Percentiles rank a stretch among this genome's conserved stretches.
phyloP scores from a whole-genome alignment of 495 filamentous ascomycete species.

The Aspergillus cavernicola region DNA sequence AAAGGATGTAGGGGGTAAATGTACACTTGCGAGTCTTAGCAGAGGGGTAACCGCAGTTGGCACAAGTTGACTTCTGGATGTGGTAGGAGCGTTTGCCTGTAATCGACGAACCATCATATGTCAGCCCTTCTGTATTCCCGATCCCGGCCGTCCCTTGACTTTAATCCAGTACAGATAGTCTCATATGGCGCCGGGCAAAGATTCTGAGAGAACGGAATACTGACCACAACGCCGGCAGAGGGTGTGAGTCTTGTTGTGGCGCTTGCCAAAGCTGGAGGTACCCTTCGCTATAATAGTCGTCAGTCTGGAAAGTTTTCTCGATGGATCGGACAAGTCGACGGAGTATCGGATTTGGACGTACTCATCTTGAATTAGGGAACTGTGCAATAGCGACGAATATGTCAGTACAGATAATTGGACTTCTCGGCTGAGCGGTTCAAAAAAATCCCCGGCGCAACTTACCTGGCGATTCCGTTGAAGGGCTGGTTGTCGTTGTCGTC shows the following conservation, averaged over 20 bases:
- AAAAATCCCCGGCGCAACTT: constrained; percentile 16
- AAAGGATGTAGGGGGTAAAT: constrained; percentile 43
- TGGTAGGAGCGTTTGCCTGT: constrained; percentile 92
- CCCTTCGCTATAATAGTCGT: constrained; percentile 69
- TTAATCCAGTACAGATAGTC: constrained; percentile 7
- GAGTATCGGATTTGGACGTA: constrained; percentile 40
- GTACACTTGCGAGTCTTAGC: constrained; percentile 98
- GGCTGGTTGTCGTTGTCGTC: constrained; percentile 51
- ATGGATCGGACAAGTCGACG: constrained; percentile 23
- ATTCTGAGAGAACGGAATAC: constrained; percentile 41
- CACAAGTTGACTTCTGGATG: constrained; percentile 98
- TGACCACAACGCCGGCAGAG: constrained; percentile 99
- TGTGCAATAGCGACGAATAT: constrained; percentile 18
- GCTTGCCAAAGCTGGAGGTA: constrained; percentile 96
- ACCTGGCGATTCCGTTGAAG: constrained; percentile 51
- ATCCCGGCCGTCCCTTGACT: background rate
- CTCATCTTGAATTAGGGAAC: constrained; percentile 65
- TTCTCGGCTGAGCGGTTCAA: background rate
- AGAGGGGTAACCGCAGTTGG: constrained; percentile 94
- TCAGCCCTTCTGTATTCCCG: background rate
- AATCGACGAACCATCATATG: constrained; percentile 24
- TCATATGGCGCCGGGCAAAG: constrained; percentile 12
- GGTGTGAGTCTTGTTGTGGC: constrained; percentile 99
- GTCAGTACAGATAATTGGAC: constrained; percentile 13
- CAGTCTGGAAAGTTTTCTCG: constrained; percentile 37